Evolutionary conservation across 2,329 filamentous ascomycete genomes (phyloP), one percentile per base, ranked within the genome.

Genomic region (Diplocarpon rosae): DNA sequence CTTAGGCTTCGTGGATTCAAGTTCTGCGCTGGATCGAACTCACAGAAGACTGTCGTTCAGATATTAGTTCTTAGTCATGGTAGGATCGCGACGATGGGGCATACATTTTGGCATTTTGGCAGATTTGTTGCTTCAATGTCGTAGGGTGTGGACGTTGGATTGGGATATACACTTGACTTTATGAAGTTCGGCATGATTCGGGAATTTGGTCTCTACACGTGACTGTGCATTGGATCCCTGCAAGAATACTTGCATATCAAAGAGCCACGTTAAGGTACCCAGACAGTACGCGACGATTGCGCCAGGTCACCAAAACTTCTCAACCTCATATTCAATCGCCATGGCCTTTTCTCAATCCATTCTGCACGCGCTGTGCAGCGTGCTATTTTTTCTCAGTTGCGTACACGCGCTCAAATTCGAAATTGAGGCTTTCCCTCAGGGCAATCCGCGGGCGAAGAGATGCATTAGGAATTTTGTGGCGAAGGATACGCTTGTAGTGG

Each of bases 401-500:
- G 68, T 70, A 15, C 66, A 72, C 55, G 88, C 88, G 48, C 79
- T 98, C 59, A 95, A 94, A 71, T 95, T 98, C 74, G 92, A 98
- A 60, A 78, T 98, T 50, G 68, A 77, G 58, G 86, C 88, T 36
- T 75, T 80, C 53, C 66, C 69, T 42, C 71, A 76, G 50, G 73
- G 75, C 63, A 78, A 82, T 58, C 70, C 71, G 50, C 78, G 74
- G 60, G 77, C 81, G 61, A 84, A 90, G 69, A 78, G 90, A 69
- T 98, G 92, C 70, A 85, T 98, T 65, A 80, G 90, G 64, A 98
- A 98, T 71, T 98, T 95, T 65, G 89, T 95, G 54, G 76, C 78
- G 50, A 84, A 80, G 67, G 88, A 95, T 62, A 94, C 92, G 53
- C 71, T 98, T 54, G 92, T 98, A 34, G 90, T 96, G 29, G 90